phyloP scores from a whole-genome alignment of 1,284 basidiomycete species.

The Cryptococcus sp. region DNA sequence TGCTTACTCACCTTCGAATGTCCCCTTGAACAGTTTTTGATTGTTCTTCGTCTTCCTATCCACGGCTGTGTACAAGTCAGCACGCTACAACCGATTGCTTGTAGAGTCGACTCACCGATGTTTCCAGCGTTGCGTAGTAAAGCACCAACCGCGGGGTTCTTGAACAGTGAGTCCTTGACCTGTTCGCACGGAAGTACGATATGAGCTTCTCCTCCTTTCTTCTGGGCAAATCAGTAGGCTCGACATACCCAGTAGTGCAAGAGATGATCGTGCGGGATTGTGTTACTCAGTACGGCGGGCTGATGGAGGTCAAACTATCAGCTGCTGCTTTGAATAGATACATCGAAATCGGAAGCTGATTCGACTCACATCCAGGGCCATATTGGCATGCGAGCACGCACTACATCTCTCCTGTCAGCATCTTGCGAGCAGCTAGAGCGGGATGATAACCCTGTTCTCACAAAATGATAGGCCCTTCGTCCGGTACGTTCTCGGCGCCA shows the following conservation, averaged over 20 bases:
- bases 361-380: constrained; percentile 84
- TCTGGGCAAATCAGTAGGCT: constrained; percentile 25
- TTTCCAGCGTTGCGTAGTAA: constrained; percentile 88
- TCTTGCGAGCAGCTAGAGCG: not conserved
- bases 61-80: constrained; percentile 63
- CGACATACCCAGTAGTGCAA: constrained; percentile 94
- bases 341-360: not conserved
- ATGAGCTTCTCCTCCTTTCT: not conserved
- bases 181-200: constrained; percentile 13
- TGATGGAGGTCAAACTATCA: constrained; percentile 11
- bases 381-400: constrained; percentile 84
- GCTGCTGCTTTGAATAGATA: not conserved
- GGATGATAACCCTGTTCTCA: constrained; percentile 54
- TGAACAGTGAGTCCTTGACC: constrained; percentile 66
- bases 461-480: constrained; percentile 82
- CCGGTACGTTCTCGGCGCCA: constrained; percentile 80
- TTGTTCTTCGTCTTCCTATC: constrained; percentile 90
- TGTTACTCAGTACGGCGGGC: constrained; percentile 50
- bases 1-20: constrained; percentile 63
- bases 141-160: constrained; percentile 68
- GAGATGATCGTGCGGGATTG: constrained; percentile 45
- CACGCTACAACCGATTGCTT: not conserved
- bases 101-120: constrained; percentile 57
- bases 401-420: constrained; percentile 53
- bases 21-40: constrained; percentile 82